Conservation (phyloP, 1,284 basidiomycete species). For the Afroboletus lepidellus region DNA sequence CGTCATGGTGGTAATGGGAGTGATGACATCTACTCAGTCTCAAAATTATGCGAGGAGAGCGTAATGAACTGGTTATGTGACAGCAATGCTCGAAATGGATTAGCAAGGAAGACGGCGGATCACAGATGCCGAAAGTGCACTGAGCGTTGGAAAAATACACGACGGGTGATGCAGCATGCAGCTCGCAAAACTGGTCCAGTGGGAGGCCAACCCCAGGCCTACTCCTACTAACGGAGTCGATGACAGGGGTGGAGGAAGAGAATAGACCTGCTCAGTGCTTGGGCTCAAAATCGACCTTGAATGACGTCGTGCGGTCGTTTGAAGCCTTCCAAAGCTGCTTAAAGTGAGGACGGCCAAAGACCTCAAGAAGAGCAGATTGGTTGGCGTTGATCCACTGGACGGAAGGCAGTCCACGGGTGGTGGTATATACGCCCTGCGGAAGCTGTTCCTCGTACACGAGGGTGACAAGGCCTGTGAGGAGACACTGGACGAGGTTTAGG, state of each 20-base stretch:
- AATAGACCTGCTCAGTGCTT: conserved; percentile 28
- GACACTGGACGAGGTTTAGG: conserved; percentile 73
- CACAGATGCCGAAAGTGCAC: conserved; percentile 24
- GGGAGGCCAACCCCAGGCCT: conserved; percentile 19
- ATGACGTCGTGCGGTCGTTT: conserved; percentile 64
- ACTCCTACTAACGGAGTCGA: conserved; percentile 8
- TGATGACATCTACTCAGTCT: conserved; percentile 31
- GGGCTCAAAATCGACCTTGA: conserved; percentile 61
- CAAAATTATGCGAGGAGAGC: conserved; percentile 35
- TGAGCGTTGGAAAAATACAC: conserved; percentile 12
- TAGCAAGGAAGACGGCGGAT: conserved; percentile 26
- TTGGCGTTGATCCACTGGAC: conserved; percentile 71
- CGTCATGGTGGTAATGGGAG: conserved; percentile 32
- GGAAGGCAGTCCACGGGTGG: conserved; percentile 74
- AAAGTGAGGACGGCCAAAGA: conserved; percentile 71
- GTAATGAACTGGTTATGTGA: conserved; percentile 37
- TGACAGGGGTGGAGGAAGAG: conserved; percentile 4
- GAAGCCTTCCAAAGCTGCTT: conserved; percentile 69
- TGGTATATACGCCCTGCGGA: conserved; percentile 63
- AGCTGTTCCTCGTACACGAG: conserved; percentile 71
- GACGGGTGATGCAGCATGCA: conserved; percentile 17
- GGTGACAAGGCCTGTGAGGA: conserved; percentile 76
- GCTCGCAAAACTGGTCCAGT: conserved; percentile 18
- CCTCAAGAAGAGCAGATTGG: conserved; percentile 60
- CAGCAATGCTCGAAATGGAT: conserved; percentile 31